These are phyloP conservation scores for Sugiyamaella boreocaroliniensis DNA, from an alignment of 805 yeast genomes.

Conservation along the genomic window DNA sequence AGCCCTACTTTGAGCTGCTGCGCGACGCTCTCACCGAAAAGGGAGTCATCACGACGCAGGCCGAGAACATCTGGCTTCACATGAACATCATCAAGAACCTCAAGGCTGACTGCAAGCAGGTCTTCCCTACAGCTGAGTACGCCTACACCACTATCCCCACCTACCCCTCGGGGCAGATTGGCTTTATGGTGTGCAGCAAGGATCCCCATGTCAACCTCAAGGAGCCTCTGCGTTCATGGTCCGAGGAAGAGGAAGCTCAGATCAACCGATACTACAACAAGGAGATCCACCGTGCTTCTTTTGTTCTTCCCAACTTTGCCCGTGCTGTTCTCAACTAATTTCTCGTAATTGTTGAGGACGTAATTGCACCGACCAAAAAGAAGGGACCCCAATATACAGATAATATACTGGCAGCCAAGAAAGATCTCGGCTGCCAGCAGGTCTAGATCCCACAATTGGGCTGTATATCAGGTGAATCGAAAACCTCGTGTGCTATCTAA, in stretches of 20 bases:
- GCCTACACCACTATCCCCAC: conserved; percentile 93
- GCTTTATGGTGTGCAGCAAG: conserved; percentile 95
- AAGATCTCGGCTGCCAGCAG: no score
- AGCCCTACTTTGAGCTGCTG: conserved; percentile 64
- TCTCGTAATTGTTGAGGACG: background rate
- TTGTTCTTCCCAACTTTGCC: conserved; percentile 91
- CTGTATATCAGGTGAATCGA: no score
- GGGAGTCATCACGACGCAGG: conserved; percentile 74
- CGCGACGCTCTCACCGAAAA: conserved; percentile 53
- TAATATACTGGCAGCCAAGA: no score
- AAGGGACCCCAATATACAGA: no score
- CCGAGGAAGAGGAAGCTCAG: conserved; percentile 54
- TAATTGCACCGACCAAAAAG: no score
- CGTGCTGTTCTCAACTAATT: conserved; percentile 40
- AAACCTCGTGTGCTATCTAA: no score
- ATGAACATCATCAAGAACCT: conserved; percentile 74
- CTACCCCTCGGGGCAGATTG: conserved; percentile 94
- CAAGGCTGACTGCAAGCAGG: conserved; percentile 71
- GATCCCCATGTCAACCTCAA: conserved; percentile 56
- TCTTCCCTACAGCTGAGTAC: conserved; percentile 88
- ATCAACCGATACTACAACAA: conserved; percentile 77
- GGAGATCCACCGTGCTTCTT: conserved; percentile 79
- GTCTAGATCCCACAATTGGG: no score
- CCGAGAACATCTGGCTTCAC: conserved; percentile 92
- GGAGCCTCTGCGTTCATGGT: conserved; percentile 60